These are phyloP conservation scores for Penicillium paradoxum DNA, from an alignment of 495 filamentous ascomycete species.

Conservation along the genomic window DNA sequence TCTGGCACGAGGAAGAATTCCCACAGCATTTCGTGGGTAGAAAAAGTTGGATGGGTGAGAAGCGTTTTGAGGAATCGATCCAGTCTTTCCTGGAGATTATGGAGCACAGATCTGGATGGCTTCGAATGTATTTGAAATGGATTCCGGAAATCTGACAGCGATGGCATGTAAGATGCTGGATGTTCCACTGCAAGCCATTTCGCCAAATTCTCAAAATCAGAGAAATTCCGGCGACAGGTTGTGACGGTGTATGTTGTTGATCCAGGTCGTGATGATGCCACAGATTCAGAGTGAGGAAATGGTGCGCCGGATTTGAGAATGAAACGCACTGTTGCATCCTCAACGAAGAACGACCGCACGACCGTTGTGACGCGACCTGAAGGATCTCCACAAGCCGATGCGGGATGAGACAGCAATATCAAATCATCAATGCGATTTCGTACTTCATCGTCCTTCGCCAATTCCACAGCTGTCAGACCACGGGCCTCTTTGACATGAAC, in stretches of 20 bases:
- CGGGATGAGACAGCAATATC: conserved; percentile 68
- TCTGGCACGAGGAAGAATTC: conserved; percentile 98
- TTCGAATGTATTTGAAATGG: conserved; percentile 91
- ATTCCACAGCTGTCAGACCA: conserved; percentile 89
- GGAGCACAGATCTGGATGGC: conserved; percentile 79
- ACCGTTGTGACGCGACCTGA: conserved; percentile 88
- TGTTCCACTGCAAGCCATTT: conserved; percentile 86
- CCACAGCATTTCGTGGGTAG: conserved; percentile 97
- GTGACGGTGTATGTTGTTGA: conserved; percentile 78
- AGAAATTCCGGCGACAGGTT: conserved; percentile 82
- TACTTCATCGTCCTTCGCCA: conserved; percentile 98
- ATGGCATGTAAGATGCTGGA: conserved; percentile 90
- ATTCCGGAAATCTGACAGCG: conserved; percentile 69
- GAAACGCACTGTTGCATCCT: conserved; percentile 89
- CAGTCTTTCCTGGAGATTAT: conserved; percentile 81
- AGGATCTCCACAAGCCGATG: conserved; percentile 38
- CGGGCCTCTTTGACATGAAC: conserved; percentile 76
- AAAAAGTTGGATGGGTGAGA: conserved; percentile 85
- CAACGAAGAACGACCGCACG: conserved; percentile 95
- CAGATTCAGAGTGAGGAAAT: conserved; percentile 25
- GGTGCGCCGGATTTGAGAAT: conserved; percentile 86
- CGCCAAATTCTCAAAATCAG: conserved; percentile 88
- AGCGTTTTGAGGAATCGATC: conserved; percentile 84
- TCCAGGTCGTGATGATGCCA: conserved; percentile 35
- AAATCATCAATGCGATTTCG: conserved; percentile 94